Base-by-base conservation (phyloP, 106 monocot species). In the Dendrobium huoshanense region DNA sequence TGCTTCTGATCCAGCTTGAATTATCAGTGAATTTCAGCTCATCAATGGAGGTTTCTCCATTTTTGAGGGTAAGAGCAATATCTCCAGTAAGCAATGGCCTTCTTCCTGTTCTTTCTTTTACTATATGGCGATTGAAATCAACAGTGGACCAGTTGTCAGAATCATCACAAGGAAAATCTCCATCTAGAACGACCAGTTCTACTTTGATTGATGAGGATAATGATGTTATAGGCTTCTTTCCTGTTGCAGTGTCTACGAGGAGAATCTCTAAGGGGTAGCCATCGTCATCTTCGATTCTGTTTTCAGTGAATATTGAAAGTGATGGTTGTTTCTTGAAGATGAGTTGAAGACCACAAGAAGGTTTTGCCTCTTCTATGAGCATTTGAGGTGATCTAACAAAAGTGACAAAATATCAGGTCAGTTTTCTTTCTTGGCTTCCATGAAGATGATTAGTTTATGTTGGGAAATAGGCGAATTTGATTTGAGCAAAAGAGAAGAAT, bases 1-100 rank as follows among this genome's bases (percentile, higher is more conserved):
- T 55, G 75, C 85, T 78, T 7, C 70, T 67, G 4, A 79, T 83
- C 90, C 90, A 90, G 22, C 82, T 82, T 0, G 87, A 87, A 47
- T 90, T 90, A 48, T 90, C 90, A 0, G 90, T 90, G 72, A 90
- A 87, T 49, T 64, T 70, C 42, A 90, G 87, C 0, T 83, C 83
- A 2, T 77, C 78, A 22, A 87, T 80, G 13, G 75, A 17, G 7
- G 75, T 77, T 16, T 11, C 41, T 9, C 87, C 87, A 15, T 90
- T 82, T 19, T 77, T 48, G 10, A 90, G 49, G 1, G 80, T 80
- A 10, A 80, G 19, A 15, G 16, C 73, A 18, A 77, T 77, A 0
- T 85, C 81, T 76, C 81, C 86, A 0, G 72, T 56, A 11, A 86
- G 44, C 1, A 86, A 75, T 0, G 86, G 86, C 25, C 83, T 70